A percentile compares a stretch with the other conserved stretches of the same genome.
Conservation (phyloP, 495 filamentous ascomycete species). For the Hypoxylon trugodes region DNA sequence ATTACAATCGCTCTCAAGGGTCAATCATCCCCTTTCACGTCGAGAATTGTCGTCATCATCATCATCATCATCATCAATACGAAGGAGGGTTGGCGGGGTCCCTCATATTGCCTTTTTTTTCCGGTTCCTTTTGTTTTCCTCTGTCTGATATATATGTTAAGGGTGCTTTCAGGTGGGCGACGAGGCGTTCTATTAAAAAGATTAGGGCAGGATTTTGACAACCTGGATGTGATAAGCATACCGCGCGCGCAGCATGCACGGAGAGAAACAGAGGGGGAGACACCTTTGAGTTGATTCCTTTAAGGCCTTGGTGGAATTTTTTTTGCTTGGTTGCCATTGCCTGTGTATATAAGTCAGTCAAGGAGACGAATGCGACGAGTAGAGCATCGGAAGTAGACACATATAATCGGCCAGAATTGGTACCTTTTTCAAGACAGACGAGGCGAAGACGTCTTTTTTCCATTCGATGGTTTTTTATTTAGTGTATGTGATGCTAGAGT, state of each 20-base stretch:
- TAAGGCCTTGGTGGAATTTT: not conserved
- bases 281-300: not conserved
- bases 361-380: conserved; percentile 14
- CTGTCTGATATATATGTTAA: conserved; percentile 11
- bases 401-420: conserved; percentile 44
- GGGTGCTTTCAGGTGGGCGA: conserved; percentile 1
- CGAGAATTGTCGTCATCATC: conserved; percentile 19
- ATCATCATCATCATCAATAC: too few relatives aligned
- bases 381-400: conserved; percentile 33
- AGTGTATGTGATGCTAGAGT: too few relatives aligned
- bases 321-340: conserved; percentile 7
- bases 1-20: conserved; percentile 19
- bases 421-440: conserved; percentile 30
- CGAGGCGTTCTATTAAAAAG: conserved; percentile 36
- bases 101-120: conserved; percentile 16
- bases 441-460: conserved; percentile 1
- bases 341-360: conserved; percentile 34
- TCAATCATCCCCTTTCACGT: conserved; percentile 13
- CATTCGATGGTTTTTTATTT: not conserved
- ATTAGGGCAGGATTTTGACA: conserved; percentile 29
- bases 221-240: conserved; percentile 38
- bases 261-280: not conserved
- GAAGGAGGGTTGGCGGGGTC: conserved; percentile 26
- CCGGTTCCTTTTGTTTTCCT: conserved; percentile 7
- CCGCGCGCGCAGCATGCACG: conserved; percentile 5